Evolutionary conservation across 331 rosid species (phyloP).

Genomic region (Pyrus hybrid): DNA sequence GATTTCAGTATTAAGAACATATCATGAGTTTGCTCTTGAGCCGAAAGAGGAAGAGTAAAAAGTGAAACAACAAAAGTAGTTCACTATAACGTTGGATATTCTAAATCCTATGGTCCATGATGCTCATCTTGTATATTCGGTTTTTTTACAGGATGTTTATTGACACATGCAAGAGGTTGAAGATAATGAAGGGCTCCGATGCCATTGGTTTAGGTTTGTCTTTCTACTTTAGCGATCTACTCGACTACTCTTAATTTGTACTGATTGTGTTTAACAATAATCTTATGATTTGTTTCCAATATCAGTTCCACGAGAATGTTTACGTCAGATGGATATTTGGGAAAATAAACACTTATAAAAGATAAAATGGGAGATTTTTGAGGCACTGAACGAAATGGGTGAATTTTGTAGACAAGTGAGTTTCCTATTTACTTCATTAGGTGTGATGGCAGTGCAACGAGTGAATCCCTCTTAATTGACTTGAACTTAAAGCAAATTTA

Average conservation of each 20-base stretch:
- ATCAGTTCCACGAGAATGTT: not conserved
- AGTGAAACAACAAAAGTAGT: not conserved
- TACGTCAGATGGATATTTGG: not conserved
- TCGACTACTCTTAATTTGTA: not conserved
- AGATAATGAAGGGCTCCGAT: constrained; percentile 93
- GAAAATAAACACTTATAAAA: not conserved
- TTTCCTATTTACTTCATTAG: not conserved
- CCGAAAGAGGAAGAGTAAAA: not conserved
- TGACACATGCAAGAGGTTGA: constrained; percentile 76
- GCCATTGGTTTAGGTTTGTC: constrained; percentile 85
- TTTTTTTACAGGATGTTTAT: constrained; percentile 63
- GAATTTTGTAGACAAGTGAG: not conserved
- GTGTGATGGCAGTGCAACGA: not conserved
- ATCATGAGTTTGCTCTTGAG: not conserved
- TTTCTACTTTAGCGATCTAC: not conserved
- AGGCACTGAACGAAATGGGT: not conserved
- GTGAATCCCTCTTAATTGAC: not conserved
- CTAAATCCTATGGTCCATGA: not conserved
- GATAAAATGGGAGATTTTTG: not conserved
- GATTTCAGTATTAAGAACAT: not conserved
- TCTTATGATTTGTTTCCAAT: not conserved
- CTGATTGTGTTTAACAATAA: not conserved
- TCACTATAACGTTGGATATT: not conserved
- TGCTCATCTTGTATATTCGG: not conserved
- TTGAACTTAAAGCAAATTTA: not conserved